These are phyloP conservation scores for Zoysia pacifica DNA, from an alignment of 176 grass and related monocot species.

Conservation along the genomic window DNA sequence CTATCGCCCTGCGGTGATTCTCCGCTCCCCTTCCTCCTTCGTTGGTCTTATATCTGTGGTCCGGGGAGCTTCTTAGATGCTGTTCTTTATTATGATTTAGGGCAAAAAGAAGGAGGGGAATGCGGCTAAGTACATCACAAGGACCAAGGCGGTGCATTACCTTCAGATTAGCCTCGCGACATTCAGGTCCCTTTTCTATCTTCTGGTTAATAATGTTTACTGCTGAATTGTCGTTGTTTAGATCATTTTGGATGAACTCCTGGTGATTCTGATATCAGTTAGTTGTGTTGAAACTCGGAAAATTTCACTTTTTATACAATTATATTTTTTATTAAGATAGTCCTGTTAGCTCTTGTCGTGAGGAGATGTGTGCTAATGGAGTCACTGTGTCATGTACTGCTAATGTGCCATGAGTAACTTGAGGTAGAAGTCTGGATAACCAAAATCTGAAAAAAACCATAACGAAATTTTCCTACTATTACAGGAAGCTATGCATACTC, in stretches of 20 bases:
- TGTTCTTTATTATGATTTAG: constrained; percentile 37
- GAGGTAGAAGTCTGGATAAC: not conserved
- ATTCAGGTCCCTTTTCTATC: constrained; percentile 58
- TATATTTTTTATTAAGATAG: not conserved
- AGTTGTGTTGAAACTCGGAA: not conserved
- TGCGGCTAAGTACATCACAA: constrained; percentile 88
- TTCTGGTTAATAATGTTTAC: not conserved
- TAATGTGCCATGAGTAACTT: too few species aligned
- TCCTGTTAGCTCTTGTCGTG: not conserved
- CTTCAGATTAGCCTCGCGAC: constrained; percentile 71
- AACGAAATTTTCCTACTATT: constrained; percentile 3
- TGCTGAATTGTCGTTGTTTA: not conserved
- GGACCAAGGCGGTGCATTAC: constrained; percentile 80
- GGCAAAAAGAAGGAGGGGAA: constrained; percentile 99
- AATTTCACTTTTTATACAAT: not conserved
- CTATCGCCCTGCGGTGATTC: constrained; percentile 71
- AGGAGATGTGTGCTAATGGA: not conserved
- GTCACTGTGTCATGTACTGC: not conserved
- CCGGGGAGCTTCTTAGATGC: not conserved
- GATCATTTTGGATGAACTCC: not conserved
- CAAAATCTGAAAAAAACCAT: not conserved
- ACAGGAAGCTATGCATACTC: constrained; percentile 98
- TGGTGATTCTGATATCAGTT: not conserved
- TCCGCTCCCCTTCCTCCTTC: not conserved
- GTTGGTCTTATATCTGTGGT: not conserved